Evolutionary conservation across 306 rosid genomes (phyloP).

Genomic region (Rubus parviflorus): DNA sequence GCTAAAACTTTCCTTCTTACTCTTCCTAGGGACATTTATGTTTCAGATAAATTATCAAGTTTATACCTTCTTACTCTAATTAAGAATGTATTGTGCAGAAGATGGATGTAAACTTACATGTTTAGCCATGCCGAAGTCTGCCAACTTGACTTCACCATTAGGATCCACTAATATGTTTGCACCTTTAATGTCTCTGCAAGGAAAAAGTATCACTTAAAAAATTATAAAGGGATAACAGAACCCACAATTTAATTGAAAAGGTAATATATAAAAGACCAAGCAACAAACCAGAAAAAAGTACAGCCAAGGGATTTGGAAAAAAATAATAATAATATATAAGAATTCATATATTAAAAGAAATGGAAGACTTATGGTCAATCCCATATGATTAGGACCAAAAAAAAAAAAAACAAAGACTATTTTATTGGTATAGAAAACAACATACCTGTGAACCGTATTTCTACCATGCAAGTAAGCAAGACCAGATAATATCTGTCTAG

Average conservation of each 20-base stretch:
- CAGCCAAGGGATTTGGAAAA: neutral
- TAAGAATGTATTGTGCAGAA: conserved; percentile 31
- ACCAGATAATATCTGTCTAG: conserved; percentile 87
- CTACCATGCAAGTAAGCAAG: conserved; percentile 94
- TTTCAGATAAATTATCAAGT: neutral
- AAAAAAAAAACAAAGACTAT: neutral
- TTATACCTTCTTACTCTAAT: conserved; percentile 19
- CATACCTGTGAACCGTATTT: conserved; percentile 92
- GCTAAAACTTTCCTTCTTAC: neutral
- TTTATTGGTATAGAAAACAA: neutral
- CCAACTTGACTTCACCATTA: conserved; percentile 93
- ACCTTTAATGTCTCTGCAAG: conserved; percentile 96
- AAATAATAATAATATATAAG: neutral
- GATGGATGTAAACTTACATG: conserved; percentile 53
- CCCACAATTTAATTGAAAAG: neutral
- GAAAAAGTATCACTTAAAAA: conserved; percentile 16
- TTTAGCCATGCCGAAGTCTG: conserved; percentile 99
- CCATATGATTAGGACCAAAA: neutral
- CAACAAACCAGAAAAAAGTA: neutral
- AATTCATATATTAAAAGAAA: neutral
- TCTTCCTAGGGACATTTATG: neutral
- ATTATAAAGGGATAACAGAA: conserved; percentile 7
- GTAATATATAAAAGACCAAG: neutral
- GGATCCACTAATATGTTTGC: conserved; percentile 98
- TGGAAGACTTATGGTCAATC: neutral